Base-by-base conservation (phyloP, 352 stramenopile species). In the Phytophthora multivora region DNA sequence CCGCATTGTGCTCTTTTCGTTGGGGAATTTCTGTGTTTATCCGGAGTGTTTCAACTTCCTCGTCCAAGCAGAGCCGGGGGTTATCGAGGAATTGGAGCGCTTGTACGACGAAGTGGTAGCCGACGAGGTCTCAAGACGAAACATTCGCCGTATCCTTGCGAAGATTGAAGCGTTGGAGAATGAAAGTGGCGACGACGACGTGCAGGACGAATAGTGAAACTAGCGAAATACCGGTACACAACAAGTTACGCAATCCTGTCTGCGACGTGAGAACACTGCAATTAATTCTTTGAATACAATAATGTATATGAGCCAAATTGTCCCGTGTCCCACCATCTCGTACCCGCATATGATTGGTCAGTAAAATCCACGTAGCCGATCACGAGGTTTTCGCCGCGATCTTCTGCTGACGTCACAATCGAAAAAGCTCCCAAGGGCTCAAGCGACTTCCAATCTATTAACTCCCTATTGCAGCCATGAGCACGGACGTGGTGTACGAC, bases 11-110 rank as follows among this genome's bases (percentile, higher is more conserved):
- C 75, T 98, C 4, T 98, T 98, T 69, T 97, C 89, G 0, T 65
- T 98, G 4, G 91, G 93, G 21, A 98, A 96, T 43, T 87, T 96
- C 41, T 97, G 86, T 46, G 75, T 89, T 4, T 97, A 96, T 45
- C 56, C 64, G 2, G 59, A 70, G 15, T 97, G 91, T 56, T 73
- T 89, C 6, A 51, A 87, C n/a, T 75, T 80, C 8, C 65, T 96
- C 3, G 8, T 77, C 1, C 26, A 64, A 10, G 62, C 61, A 0
- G 73, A 85, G 15, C 71, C 78, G 0, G 57, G 66, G 0, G 90
- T 91, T 43, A 46, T 75, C 0, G 47, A 53, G 5, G 66, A 80
- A 5, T 46, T 93, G 6, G 77, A 90, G 50, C 59, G 48, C 1
- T 52, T 95, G 19, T 69, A 91, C 45, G 82, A 92, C n/a, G 70